Evolutionary conservation across 257 asterid genomes (phyloP), one percentile per base, ranked within the genome.

Genomic region (Cruciata laevipes): DNA sequence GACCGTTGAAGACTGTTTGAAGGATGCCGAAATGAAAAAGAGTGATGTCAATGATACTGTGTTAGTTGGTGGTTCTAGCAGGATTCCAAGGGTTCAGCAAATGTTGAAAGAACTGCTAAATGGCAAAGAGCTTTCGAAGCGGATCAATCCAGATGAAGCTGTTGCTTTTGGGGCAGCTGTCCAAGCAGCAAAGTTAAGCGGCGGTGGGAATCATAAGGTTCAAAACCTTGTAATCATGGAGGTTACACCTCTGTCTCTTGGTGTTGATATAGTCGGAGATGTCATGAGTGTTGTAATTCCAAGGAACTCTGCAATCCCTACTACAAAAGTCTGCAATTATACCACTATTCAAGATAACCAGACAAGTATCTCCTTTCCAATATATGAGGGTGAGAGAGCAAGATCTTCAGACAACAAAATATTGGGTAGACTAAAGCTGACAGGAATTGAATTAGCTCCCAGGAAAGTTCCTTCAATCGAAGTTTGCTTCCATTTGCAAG

Each of bases 41-140:
- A 55, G 3, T 4, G 30, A n/a, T 18, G 13, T 55, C 6, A 23
- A 55, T 55, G 61, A 55, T 21, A 6, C 21, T 0, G 61, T 55
- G 4, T 8, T 55, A 23, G 31, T 55, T 2, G 61, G 61, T 55
- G 61, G 61, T 21, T 55, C 61, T 1, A 55, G 61, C 21, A 55
- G 61, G 61, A 55, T 55, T 7, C 61, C 61, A 5, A 55, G 3
- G 61, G 30, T 55, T 55, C 61, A 55, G 61, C 61, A 55, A 55
- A 0, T 55, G 31, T 3, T 55, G 4, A 3, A n/a, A n/a, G 31
- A 55, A 3, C 21, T 55, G 61, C 30, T 55, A 21, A 55, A 55
- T 7, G 61, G 31, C 5, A 55, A 55, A 10, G 31, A 55, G 61
- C 61, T 55, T 55, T 55, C 14, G 14, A 21, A 21, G 3, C 1